Evolutionary conservation across 352 stramenopile genomes (phyloP).

Genomic region (Heterotrichella gracilis): DNA sequence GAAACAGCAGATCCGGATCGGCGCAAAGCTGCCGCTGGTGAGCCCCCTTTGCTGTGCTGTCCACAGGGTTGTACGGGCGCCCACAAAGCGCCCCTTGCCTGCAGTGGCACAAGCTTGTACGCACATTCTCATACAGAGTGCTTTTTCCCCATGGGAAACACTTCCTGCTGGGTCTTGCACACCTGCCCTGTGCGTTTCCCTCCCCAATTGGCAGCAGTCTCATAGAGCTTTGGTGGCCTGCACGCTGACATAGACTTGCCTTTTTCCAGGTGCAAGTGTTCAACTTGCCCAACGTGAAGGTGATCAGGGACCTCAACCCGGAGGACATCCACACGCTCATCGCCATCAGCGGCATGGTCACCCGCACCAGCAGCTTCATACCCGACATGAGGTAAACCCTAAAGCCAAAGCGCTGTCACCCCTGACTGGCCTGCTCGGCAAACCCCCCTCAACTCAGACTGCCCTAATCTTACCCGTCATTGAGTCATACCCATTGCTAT

Average conservation of each 20-base stretch:
- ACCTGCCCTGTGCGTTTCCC: slow-evolving; percentile 19
- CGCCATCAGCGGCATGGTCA: slow-evolving; percentile 83
- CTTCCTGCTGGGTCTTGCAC: slow-evolving; percentile 26
- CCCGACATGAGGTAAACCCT: slow-evolving; percentile 87
- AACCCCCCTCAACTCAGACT: too few relatives aligned
- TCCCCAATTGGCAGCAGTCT: slow-evolving; percentile 15
- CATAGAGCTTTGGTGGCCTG: slow-evolving; percentile 25
- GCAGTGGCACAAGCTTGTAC: not conserved
- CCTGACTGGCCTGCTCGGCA: slow-evolving; percentile 75
- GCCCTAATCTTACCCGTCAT: too few relatives aligned
- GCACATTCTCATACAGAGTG: slow-evolving; percentile 63
- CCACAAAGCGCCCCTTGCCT: not conserved
- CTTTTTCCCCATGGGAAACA: slow-evolving; percentile 64
- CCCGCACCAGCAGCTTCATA: slow-evolving; percentile 65
- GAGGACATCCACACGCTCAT: slow-evolving; percentile 81
- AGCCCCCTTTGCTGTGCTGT: too few relatives aligned
- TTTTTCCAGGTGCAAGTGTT: slow-evolving; percentile 87
- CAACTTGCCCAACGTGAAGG: slow-evolving; percentile 56
- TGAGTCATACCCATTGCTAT: too few relatives aligned
- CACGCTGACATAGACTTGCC: too few relatives aligned
- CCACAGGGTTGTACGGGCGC: too few relatives aligned
- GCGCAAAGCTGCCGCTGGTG: too few relatives aligned
- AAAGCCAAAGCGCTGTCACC: too few relatives aligned
- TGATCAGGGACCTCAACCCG: slow-evolving; percentile 74
- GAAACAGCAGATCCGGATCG: too few relatives aligned